Base-by-base conservation (phyloP, 768 basidiomycete genomes). In the Serendipita indica region DNA sequence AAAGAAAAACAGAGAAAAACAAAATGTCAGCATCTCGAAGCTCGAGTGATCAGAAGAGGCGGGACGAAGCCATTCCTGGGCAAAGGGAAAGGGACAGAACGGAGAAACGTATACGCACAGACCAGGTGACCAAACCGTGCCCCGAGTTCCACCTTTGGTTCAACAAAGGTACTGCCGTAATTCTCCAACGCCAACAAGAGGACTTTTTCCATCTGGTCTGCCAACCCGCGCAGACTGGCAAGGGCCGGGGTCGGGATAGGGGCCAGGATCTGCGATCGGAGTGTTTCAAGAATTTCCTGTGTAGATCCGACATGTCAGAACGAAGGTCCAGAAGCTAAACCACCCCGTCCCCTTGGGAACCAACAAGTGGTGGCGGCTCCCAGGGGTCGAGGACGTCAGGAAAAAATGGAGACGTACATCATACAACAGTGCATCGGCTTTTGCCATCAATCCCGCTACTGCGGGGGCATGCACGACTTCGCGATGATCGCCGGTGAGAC, bases 141-240 rank as follows among this genome's bases (percentile, higher is more conserved):
- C 18, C 89, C 88, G 58, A 92, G 73, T 66, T 92, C 90, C 33
- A 92, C 88, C 68, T 90, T 90, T 46, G 89, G 89, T 68, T 89
- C 88, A 37, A 90, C 85, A 69, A 92, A 91, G 14, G 88, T 89
- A 65, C 86, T 85, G 16, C 86, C 86, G 61, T 90, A 92, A 61
- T 77, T 78, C 60, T 88, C 86, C 30, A 92, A 74, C 14, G 90
- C 86, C 52, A 84, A 75, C 41, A 91, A 74, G 18, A 91, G 73
- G 49, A 90, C 85, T 69, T 89, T 89, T 67, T 92, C 89, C 87
- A 92, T 89, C 73, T 90, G 89, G 66, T 86, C 79, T 12, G 90
- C 89, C 58, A 92, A 74, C 66, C 86, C 83, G 34, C 87, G 82
- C 58, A 92, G 74, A 65, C 78, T 84, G 12, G 78, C 77, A 52